These are phyloP conservation scores for Mucor circinelloides DNA, from an alignment of 371 early-diverging fungal genomes.

Conservation along the genomic window DNA sequence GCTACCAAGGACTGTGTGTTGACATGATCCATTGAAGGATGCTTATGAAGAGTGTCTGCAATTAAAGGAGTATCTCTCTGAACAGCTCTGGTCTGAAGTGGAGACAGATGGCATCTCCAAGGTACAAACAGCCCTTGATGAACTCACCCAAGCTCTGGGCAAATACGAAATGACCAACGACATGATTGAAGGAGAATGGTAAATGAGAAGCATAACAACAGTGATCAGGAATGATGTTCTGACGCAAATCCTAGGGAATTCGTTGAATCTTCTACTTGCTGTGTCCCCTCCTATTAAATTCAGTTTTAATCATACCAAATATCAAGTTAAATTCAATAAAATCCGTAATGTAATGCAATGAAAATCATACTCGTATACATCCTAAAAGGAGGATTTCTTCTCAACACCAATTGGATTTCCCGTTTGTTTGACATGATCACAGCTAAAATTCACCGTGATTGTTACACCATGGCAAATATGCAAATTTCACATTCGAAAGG, in stretches of 20 bases:
- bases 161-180: conserved; percentile 43
- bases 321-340: neutral
- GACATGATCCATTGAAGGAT: conserved; percentile 23
- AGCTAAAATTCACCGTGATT: too few species aligned
- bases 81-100: conserved; percentile 43
- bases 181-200: conserved; percentile 26
- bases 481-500: too few species aligned
- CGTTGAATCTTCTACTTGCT: conserved; percentile 15
- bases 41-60: conserved; percentile 42
- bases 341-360: too few species aligned
- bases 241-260: conserved; percentile 7
- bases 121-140: conserved; percentile 35
- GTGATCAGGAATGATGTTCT: neutral
- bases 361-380: too few species aligned
- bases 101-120: conserved; percentile 38
- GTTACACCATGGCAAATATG: too few species aligned
- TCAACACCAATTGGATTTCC: too few species aligned
- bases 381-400: too few species aligned
- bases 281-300: conserved; percentile 11
- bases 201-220: neutral
- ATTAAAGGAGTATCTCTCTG: conserved; percentile 41
- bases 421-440: too few species aligned
- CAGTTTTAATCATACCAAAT: neutral
- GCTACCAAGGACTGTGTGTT: neutral
- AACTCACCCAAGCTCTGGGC: conserved; percentile 23